Conservation (phyloP, 495 filamentous ascomycete genomes). For the Neurospora sp. region DNA sequence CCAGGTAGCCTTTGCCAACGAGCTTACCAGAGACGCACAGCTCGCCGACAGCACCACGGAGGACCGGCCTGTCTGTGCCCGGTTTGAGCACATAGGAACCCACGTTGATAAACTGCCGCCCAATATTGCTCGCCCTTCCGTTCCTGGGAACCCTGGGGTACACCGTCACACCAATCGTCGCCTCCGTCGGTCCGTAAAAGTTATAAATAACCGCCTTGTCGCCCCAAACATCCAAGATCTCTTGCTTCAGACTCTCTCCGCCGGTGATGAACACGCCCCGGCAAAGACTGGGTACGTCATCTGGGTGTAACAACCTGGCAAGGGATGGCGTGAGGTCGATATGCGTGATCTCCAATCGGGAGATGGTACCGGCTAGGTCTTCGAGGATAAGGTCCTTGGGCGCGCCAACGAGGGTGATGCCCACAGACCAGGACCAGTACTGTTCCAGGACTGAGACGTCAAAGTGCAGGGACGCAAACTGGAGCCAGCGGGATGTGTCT, state of each 20-base stretch:
- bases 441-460: slow-evolving; percentile 83
- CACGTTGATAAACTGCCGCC: slow-evolving; percentile 71
- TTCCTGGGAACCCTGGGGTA: slow-evolving; percentile 59
- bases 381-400: slow-evolving; percentile 70
- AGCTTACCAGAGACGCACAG: slow-evolving; percentile 78
- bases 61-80: slow-evolving; percentile 54
- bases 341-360: slow-evolving; percentile 66
- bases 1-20: slow-evolving; percentile 81
- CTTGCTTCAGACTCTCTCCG: slow-evolving; percentile 60
- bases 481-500: slow-evolving; percentile 60
- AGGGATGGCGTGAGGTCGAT: slow-evolving; percentile 71
- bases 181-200: slow-evolving; percentile 77
- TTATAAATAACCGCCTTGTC: slow-evolving; percentile 57
- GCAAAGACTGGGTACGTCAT: slow-evolving; percentile 56
- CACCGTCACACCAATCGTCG: slow-evolving; percentile 80
- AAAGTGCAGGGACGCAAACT: slow-evolving; percentile 85
- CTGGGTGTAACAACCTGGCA: slow-evolving; percentile 47
- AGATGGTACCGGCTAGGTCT: slow-evolving; percentile 61
- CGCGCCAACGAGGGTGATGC: slow-evolving; percentile 68
- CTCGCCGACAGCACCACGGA: slow-evolving; percentile 75
- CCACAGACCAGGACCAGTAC: slow-evolving; percentile 82
- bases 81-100: slow-evolving; percentile 69
- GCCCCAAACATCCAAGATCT: slow-evolving; percentile 65
- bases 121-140: slow-evolving; percentile 77
- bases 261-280: slow-evolving; percentile 68